Base-by-base conservation (phyloP, 2,329 filamentous ascomycete species). In the Ophiosphaerella narmari region DNA sequence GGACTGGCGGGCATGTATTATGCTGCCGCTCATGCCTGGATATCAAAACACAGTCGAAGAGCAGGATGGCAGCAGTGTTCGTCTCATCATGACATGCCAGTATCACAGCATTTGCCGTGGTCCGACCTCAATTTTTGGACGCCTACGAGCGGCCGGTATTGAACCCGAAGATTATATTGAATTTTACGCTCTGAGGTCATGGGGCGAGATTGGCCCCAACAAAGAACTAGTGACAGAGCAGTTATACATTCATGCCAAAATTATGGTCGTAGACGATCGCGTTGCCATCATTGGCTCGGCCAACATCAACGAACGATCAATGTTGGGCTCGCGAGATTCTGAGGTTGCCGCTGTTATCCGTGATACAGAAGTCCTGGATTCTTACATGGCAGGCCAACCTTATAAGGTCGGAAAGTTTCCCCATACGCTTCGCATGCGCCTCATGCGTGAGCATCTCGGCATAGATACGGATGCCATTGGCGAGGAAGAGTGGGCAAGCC, bases 371-470 rank as follows among this genome's bases (percentile, higher is more conserved):
- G 91, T 96, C 85, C 84, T 97, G 50, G 87, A 86, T 80, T 96
- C 92, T 5, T 89, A 84, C 45, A 97, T 99, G 94, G 91, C 84
- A 43, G 92, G 92, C 33, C 81, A 88, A 64, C 90, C 91, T 5
- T 99, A 96, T 72, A 86, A 87, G 48, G 94, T 97, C 32, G 92
- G 91, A 37, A 86, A 90, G 23, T 99, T 97, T 73, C 90, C 94
- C 5, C 92, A 97, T 71, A 94, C 91, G 0, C 82, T 99, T 44
- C 90, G 94, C 26, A 86, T 97, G 78, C 88, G 94, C 23, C 80
- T 97, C 41, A 97, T 97, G 94, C 85, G 93, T 55, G 94, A 99
- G 74, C 94, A 99, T 76, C 80, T 99, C 26, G 94, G 94, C n/a
- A 79, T 97, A 34, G 92, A 97, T 67, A 91, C 96, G 4, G 94